Evolutionary conservation across 2,329 filamentous ascomycete genomes (phyloP).

Genomic region (Orbilia quercus): DNA sequence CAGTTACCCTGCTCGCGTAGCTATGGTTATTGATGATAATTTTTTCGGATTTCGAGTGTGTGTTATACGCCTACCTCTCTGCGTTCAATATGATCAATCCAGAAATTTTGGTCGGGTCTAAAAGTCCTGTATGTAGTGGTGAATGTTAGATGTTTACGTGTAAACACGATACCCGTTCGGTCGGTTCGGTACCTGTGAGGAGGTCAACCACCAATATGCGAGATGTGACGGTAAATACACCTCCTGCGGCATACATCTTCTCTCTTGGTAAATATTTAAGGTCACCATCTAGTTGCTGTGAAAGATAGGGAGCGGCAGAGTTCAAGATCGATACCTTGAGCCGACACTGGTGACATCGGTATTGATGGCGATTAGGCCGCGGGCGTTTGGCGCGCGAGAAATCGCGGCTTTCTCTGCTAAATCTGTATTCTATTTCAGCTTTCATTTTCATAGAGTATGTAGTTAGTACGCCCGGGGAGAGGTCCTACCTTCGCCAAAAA

Average conservation of each 20-base stretch:
- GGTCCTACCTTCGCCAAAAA: slow-evolving; percentile 81
- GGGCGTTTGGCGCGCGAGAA: slow-evolving; percentile 81
- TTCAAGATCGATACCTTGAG: slow-evolving; percentile 66
- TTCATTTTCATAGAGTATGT: neutral
- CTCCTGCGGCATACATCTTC: slow-evolving; percentile 89
- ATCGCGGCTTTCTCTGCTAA: slow-evolving; percentile 94
- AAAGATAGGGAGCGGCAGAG: neutral
- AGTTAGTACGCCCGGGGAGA: neutral
- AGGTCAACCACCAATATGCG: slow-evolving; percentile 94
- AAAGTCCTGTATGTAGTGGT: slow-evolving; percentile 67
- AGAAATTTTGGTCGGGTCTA: slow-evolving; percentile 85
- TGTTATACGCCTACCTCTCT: slow-evolving; percentile 68
- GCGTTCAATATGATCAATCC: slow-evolving; percentile 89
- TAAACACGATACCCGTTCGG: too few relatives aligned
- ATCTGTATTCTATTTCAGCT: slow-evolving; percentile 64
- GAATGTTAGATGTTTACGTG: slow-evolving; percentile 57
- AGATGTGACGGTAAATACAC: slow-evolving; percentile 95
- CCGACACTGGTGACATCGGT: slow-evolving; percentile 91
- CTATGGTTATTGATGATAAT: neutral
- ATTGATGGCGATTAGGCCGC: slow-evolving; percentile 90
- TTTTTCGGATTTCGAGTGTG: neutral
- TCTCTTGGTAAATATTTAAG: slow-evolving; percentile 69
- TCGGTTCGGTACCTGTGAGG: slow-evolving; percentile 70
- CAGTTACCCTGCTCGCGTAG: slow-evolving; percentile 71
- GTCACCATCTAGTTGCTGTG: neutral